Base-by-base conservation (phyloP, 176 grass and related monocot genomes). In the Cenchrus fungigraminus region DNA sequence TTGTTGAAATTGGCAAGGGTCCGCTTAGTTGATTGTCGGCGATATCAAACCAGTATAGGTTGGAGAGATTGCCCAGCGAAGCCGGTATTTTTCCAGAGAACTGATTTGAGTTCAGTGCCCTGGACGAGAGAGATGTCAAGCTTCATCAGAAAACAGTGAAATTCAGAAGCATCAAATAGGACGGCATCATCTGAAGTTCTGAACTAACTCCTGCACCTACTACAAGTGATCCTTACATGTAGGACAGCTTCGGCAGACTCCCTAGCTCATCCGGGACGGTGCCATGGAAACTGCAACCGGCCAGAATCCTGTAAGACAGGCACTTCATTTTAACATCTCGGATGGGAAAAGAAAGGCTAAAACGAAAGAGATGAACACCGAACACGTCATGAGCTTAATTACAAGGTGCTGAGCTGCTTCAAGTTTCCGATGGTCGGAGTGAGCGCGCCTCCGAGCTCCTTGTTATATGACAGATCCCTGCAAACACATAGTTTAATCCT, bases 401-500 rank as follows among this genome's bases (percentile, higher is more conserved):
- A 99, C 97, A 99, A 80, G 31, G 79, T 96, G 22, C 82, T 91
- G 44, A 99, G 93, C 72, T 99, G 88, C 86, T 88, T 91, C 78
- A 99, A 52, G 61, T 92, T 87, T 67, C 97, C 94, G 17, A 99
- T 96, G 67, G 50, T 89, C 53, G 86, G 57, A 73, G 86, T 65
- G 59, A 99, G 91, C 37, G 75, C 57, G 14, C 94, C 97, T 0
- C 90, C 61, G 32, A 99, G 86, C 3, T 88, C 77, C 11, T 70
- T 82, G 83, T 99, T 99, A 84, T 80, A 94, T 1, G 97, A 99
- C 8, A 99, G 67, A 79, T 96, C 97, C 78, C 97, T 99, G 77
- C 83, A 89, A 6, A 25, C 4, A 83, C 32, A 78, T 2, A 12
- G 2, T 46, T 0, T 3, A 69, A 28, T 73, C 65, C 29, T 37